Evolutionary conservation across 805 yeast genomes (phyloP).

Genomic region (Nakazawaea sp.): DNA sequence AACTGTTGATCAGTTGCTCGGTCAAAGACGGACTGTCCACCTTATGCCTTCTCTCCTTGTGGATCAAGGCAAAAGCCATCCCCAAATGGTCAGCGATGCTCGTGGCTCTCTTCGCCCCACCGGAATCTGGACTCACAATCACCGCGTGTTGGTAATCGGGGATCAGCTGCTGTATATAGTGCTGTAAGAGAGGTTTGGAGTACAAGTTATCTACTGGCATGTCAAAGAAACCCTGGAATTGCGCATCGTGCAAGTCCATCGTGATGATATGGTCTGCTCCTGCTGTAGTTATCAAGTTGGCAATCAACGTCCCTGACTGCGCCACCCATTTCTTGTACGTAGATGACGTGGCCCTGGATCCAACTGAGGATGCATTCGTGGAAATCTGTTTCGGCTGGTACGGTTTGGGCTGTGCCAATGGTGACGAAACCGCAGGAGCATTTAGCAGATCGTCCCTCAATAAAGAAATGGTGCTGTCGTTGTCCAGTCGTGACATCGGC

Average conservation of each 20-base stretch:
- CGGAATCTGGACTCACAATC: constrained; percentile 96
- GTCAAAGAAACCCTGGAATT: constrained; percentile 95
- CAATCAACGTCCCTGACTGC: constrained; percentile 88
- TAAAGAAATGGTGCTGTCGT: constrained; percentile 1
- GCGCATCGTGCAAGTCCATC: constrained; percentile 97
- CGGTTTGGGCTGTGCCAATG: neutral
- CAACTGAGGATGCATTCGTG: constrained; percentile 16
- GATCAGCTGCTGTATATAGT: constrained; percentile 70
- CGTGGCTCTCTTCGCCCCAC: constrained; percentile 97
- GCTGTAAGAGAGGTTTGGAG: constrained; percentile 80
- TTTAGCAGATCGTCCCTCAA: constrained; percentile 3
- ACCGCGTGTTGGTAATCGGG: constrained; percentile 82
- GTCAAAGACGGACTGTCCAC: constrained; percentile 23
- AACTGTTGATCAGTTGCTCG: constrained; percentile 15
- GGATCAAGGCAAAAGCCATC: constrained; percentile 88
- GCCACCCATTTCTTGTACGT: constrained; percentile 95
- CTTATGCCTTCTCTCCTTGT: constrained; percentile 75
- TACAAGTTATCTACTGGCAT: constrained; percentile 93
- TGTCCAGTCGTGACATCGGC: constrained; percentile 25
- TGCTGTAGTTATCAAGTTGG: constrained; percentile 79
- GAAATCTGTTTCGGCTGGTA: constrained; percentile 10
- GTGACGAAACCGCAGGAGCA: neutral
- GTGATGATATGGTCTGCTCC: constrained; percentile 97
- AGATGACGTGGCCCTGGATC: constrained; percentile 20
- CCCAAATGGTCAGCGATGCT: constrained; percentile 87